These are phyloP conservation scores for Yarrowia hollandica DNA, from an alignment of 805 yeast genomes.

Conservation along the genomic window DNA sequence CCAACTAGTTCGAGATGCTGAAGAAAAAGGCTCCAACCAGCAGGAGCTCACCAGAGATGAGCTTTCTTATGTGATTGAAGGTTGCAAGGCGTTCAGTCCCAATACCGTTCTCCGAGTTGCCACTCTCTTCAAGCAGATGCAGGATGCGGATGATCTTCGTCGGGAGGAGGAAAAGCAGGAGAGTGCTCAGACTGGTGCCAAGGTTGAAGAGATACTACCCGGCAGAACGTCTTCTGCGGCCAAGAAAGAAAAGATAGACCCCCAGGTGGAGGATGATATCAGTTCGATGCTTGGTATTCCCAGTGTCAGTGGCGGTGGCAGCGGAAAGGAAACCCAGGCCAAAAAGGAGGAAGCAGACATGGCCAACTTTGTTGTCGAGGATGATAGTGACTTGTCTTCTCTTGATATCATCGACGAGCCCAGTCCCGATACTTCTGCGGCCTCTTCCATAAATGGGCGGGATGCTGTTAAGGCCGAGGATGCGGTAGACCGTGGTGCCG, in stretches of 20 bases:
- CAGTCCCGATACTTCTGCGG: conserved; percentile 13
- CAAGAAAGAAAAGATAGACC: not conserved
- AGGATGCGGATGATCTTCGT: conserved; percentile 20
- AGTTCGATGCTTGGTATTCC: not conserved
- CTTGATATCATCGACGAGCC: conserved; percentile 9
- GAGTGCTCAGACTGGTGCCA: not conserved
- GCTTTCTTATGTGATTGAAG: not conserved
- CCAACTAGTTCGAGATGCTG: conserved; percentile 2
- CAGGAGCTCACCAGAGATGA: conserved; percentile 7
- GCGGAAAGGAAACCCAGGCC: not conserved
- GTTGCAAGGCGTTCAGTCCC: conserved; percentile 7
- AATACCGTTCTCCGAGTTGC: conserved; percentile 19
- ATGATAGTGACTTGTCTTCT: conserved; percentile 6
- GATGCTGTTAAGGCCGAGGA: conserved; percentile 2
- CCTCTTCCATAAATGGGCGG: conserved; percentile 8
- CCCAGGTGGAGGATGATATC: not conserved
- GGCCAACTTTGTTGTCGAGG: not conserved
- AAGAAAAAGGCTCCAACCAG: not conserved
- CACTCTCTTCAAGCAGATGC: conserved; percentile 20
- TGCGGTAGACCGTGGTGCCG: too few relatives aligned
- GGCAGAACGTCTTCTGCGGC: not conserved
- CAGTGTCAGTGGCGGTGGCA: not conserved
- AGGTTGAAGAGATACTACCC: not conserved
- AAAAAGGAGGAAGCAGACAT: not conserved
- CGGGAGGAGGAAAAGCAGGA: not conserved